Evolutionary conservation across 1,139 yeast genomes (phyloP).

Genomic region (Nakaseomyces delphensis): DNA sequence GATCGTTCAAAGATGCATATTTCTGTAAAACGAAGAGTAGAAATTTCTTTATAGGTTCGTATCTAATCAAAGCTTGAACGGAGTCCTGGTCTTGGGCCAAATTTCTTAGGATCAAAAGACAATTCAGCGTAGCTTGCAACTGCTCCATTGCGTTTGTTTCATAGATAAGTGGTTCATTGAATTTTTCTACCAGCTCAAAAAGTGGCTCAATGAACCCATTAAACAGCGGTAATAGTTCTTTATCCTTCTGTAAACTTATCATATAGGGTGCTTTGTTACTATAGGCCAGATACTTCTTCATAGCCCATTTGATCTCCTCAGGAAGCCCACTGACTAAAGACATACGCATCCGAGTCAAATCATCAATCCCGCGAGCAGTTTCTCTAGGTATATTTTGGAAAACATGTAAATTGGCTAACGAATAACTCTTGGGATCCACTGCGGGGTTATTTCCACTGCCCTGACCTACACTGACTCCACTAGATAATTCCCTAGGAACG

Average conservation of each 20-base stretch:
- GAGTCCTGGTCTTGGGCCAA: constrained; percentile 73
- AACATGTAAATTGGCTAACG: constrained; percentile 27
- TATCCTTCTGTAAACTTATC: constrained; percentile 25
- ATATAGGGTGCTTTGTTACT: constrained; percentile 32
- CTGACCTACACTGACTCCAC: constrained; percentile 15
- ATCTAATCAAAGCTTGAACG: constrained; percentile 67
- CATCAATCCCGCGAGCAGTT: constrained; percentile 43
- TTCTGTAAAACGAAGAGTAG: constrained; percentile 24
- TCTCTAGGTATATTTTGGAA: constrained; percentile 30
- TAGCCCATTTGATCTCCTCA: constrained; percentile 51
- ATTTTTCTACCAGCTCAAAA: constrained; percentile 20
- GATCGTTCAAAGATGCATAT: constrained; percentile 14
- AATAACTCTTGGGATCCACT: constrained; percentile 23
- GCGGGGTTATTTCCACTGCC: not conserved
- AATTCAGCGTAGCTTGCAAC: constrained; percentile 28
- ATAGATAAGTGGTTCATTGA: constrained; percentile 22
- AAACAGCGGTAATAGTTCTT: constrained; percentile 25
- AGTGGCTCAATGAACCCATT: constrained; percentile 18
- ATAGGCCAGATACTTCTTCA: constrained; percentile 35
- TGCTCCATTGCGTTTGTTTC: constrained; percentile 13
- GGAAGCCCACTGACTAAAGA: constrained; percentile 47
- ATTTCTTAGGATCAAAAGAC: constrained; percentile 57
- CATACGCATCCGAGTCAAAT: constrained; percentile 48
- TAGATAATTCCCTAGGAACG: constrained; percentile 26
- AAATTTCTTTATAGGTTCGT: constrained; percentile 41